Base-by-base conservation (phyloP, 352 stramenopile species). In the Phytophthora fragariaefolia region DNA sequence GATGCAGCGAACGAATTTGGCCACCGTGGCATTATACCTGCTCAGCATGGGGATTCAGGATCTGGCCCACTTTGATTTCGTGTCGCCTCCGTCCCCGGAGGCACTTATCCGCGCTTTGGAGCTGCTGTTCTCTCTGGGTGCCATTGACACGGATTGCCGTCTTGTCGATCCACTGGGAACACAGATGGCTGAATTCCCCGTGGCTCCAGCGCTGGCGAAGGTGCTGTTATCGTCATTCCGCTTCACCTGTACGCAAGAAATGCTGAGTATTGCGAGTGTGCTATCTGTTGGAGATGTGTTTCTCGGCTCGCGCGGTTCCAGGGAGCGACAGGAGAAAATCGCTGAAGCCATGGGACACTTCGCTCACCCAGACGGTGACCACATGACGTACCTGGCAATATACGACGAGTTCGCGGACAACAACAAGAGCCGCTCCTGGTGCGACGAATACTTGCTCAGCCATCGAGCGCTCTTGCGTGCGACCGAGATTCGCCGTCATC, bases 161-260 rank as follows among this genome's bases (percentile, higher is more conserved):
- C 76, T 95, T 6, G 63, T 90, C 1, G 87, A 95, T 22, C 73
- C 83, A 17, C 74, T 99, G 26, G 97, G 98, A 7, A 81, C 91
- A 10, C 89, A 97, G 32, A 99, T 99, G 96, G 90, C 87, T 38
- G 95, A 99, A 63, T 99, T 99, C 71, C 98, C 98, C 5, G 77
- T 99, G 17, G 97, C 98, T 38, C 97, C 97, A 27, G 84, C 89
- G 27, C 59, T 95, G 23, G 86, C 85, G 2, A 92, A 87, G 43
- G 82, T 89, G 23, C 62, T 95, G 28, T 51, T 93, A 0, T 69
- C 82, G n/a, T 92, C 87, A 0, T 80, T 90, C 32, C 57, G 73
- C 23, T 91, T 85, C 38, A 54, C 69, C 1, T 99, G 97, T 73
- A 97, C 91, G 1, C 82, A 82, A 1, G 94, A 99, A 79, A 89